Percentiles rank a stretch among this genome's conserved stretches.
phyloP scores from a whole-genome alignment of 495 filamentous ascomycete genomes.

The Podospora conica region DNA sequence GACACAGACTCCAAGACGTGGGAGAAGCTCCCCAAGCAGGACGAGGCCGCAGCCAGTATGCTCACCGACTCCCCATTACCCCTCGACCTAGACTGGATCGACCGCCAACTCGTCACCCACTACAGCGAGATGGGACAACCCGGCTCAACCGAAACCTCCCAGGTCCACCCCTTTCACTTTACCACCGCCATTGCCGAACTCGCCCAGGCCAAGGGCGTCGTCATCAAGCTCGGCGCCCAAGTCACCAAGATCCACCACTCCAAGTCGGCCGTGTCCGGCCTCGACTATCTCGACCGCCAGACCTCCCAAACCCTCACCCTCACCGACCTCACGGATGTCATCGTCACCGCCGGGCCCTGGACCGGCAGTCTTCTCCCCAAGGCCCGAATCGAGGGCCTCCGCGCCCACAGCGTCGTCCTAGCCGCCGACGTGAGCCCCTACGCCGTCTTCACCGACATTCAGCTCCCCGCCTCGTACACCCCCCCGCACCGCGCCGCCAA shows the following conservation, averaged over 20 bases:
- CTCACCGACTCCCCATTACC: constrained; percentile 61
- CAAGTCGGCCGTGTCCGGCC: constrained; percentile 50
- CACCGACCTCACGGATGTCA: constrained; percentile 69
- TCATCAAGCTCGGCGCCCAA: constrained; percentile 59
- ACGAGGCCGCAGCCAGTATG: constrained; percentile 51
- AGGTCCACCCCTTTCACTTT: constrained; percentile 91
- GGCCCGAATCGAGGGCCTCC: constrained; percentile 70
- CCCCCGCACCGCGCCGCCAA: constrained; percentile 36
- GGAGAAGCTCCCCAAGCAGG: constrained; percentile 68
- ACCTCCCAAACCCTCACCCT: constrained; percentile 48
- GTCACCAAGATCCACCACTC: constrained; percentile 49
- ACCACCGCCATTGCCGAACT: constrained; percentile 81
- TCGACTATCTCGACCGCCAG: constrained; percentile 67
- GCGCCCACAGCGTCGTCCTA: constrained; percentile 90
- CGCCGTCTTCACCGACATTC: constrained; percentile 86
- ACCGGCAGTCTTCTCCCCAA: constrained; percentile 65
- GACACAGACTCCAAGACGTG: constrained; percentile 32
- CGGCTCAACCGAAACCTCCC: constrained; percentile 62
- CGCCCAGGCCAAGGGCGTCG: constrained; percentile 66
- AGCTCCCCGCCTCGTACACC: constrained; percentile 56
- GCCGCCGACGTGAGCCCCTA: constrained; percentile 74
- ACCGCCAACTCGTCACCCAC: constrained; percentile 53
- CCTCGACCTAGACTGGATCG: constrained; percentile 81
- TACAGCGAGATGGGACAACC: constrained; percentile 84
- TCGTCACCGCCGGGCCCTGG: constrained; percentile 89